These are phyloP conservation scores for Acacia acuminata DNA, from an alignment of 306 rosid species.

Conservation along the genomic window DNA sequence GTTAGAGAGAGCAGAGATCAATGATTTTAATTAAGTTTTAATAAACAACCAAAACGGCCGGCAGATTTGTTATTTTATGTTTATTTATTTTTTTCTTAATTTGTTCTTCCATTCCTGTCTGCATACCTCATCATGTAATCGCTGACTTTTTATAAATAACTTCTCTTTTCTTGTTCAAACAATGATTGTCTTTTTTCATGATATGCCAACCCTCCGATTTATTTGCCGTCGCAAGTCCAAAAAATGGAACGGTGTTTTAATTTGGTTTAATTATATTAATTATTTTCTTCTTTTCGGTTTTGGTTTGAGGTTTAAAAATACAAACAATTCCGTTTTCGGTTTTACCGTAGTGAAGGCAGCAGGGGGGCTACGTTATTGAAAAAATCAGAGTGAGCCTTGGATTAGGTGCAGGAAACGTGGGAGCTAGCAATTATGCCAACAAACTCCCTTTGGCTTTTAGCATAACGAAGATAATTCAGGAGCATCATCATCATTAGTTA, in stretches of 20 bases:
- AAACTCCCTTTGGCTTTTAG: conserved; percentile 5
- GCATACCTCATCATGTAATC: conserved; percentile 44
- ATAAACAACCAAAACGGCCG: conserved; percentile 46
- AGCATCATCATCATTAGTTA: background rate
- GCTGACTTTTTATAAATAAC: conserved; percentile 54
- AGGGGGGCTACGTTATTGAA: too few species aligned
- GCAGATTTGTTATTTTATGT: conserved; percentile 33
- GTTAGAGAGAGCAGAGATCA: background rate
- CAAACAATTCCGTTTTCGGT: too few species aligned
- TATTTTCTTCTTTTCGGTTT: too few species aligned
- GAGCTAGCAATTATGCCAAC: conserved; percentile 32
- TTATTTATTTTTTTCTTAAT: background rate
- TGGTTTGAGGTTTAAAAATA: too few species aligned
- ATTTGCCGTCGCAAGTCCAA: background rate
- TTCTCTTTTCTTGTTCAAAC: conserved; percentile 40
- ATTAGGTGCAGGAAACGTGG: background rate
- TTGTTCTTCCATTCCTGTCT: background rate
- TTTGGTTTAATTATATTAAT: too few species aligned
- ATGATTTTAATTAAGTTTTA: background rate
- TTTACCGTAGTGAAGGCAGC: too few species aligned
- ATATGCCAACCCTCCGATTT: conserved; percentile 31
- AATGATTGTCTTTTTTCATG: conserved; percentile 36
- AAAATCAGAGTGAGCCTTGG: background rate
- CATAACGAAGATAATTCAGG: background rate
- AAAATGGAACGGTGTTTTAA: too few species aligned